Evolutionary conservation across 2,329 filamentous ascomycete species (phyloP).

Genomic region (Orbilia blumenaviensis): DNA sequence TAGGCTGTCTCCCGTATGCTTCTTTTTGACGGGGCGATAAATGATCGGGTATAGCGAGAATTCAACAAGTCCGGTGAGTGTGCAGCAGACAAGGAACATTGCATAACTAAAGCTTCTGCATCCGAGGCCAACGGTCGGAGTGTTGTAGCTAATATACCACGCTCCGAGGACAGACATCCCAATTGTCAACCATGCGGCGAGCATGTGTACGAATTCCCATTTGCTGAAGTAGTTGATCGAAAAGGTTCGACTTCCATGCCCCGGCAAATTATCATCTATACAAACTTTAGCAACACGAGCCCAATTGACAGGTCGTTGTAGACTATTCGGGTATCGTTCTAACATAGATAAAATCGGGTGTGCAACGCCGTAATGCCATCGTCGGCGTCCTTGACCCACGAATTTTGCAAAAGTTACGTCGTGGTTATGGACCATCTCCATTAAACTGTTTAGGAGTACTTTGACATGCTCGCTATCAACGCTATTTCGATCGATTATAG

Average conservation of each 20-base stretch:
- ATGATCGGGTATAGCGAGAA: slow-evolving; percentile 47
- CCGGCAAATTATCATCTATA: slow-evolving; percentile 9
- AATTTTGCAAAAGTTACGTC: slow-evolving; percentile 61
- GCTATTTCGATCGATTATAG: slow-evolving; percentile 64
- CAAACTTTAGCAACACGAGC: slow-evolving; percentile 13
- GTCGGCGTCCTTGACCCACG: slow-evolving; percentile 61
- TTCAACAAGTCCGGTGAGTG: slow-evolving; percentile 61
- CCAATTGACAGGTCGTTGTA: slow-evolving; percentile 37
- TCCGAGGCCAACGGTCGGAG: slow-evolving; percentile 64
- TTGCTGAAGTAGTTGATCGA: slow-evolving; percentile 63
- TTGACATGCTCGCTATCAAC: slow-evolving; percentile 62
- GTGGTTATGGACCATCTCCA: slow-evolving; percentile 57
- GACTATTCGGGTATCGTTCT: slow-evolving; percentile 31
- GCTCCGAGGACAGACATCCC: slow-evolving; percentile 60
- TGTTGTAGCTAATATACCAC: slow-evolving; percentile 63
- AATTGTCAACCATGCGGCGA: slow-evolving; percentile 60
- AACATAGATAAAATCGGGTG: slow-evolving; percentile 61
- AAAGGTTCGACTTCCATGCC: slow-evolving; percentile 56
- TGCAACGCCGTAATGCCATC: slow-evolving; percentile 62
- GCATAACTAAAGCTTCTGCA: slow-evolving; percentile 63
- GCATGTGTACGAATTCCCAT: slow-evolving; percentile 63
- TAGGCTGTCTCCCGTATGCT: slow-evolving; percentile 8
- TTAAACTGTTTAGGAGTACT: slow-evolving; percentile 61
- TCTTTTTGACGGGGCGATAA: slow-evolving; percentile 47
- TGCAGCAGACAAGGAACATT: slow-evolving; percentile 60